Conservation (phyloP, 2,329 filamentous ascomycete species). For the Didymella pomorum region DNA sequence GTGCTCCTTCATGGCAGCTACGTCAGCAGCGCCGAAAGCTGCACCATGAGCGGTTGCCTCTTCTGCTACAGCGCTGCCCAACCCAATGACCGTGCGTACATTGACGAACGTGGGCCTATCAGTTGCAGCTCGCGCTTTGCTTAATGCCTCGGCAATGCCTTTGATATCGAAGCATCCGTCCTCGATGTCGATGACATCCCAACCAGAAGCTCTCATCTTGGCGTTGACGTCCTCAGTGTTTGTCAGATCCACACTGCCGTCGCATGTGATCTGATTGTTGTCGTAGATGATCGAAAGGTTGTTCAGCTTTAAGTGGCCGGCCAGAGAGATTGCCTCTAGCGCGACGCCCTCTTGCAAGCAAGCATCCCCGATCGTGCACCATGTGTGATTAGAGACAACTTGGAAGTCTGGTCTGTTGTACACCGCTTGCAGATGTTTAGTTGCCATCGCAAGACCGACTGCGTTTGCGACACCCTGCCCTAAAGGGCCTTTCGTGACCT, state of each 20-base stretch:
- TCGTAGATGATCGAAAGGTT: slow-evolving; percentile 68
- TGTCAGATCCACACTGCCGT: slow-evolving; percentile 62
- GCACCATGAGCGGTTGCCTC: slow-evolving; percentile 66
- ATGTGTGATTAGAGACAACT: slow-evolving; percentile 61
- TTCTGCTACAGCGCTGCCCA: slow-evolving; percentile 57
- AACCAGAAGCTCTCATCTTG: slow-evolving; percentile 65
- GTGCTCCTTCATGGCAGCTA: slow-evolving; percentile 62
- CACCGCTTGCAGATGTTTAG: slow-evolving; percentile 61
- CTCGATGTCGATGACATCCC: slow-evolving; percentile 62
- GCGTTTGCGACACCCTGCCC: too few relatives aligned
- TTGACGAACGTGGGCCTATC: slow-evolving; percentile 67
- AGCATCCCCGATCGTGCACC: slow-evolving; percentile 66
- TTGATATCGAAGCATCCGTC: slow-evolving; percentile 63
- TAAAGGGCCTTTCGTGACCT: too few relatives aligned
- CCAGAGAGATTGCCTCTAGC: slow-evolving; percentile 64
- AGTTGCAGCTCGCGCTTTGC: slow-evolving; percentile 53
- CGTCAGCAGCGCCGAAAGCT: slow-evolving; percentile 63
- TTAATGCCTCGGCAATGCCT: slow-evolving; percentile 58
- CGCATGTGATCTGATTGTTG: slow-evolving; percentile 68
- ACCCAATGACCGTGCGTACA: slow-evolving; percentile 63
- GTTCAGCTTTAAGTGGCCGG: slow-evolving; percentile 63
- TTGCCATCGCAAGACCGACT: too few relatives aligned
- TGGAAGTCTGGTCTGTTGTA: slow-evolving; percentile 62
- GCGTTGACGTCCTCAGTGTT: slow-evolving; percentile 65
- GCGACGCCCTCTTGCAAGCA: slow-evolving; percentile 67